Base-by-base conservation (phyloP, 108 stramenopile species). In the Schizochytrium sp. region DNA sequence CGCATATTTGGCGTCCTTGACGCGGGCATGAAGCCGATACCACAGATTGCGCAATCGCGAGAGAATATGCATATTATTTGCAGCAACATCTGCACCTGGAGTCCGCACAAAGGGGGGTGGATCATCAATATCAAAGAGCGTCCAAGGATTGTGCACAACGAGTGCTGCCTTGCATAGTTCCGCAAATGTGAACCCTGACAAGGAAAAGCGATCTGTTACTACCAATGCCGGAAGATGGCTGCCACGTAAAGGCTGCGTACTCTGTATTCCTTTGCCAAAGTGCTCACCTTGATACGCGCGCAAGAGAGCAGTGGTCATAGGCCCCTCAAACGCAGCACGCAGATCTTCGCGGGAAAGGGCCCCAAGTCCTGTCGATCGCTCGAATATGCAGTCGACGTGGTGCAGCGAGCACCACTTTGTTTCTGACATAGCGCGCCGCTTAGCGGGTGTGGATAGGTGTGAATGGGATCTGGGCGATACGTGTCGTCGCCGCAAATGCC, bases 181-280 rank as follows among this genome's bases (percentile, higher is more conserved):
- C n/a, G 76, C 76, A 83, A 83, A 83, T 19, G 12, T 83, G 76
- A 21, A 83, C 10, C 76, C 76, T 16, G 76, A 43, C 76, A 83
- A 4, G 6, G 76, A 25, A 23, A 45, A 83, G 16, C 76, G 45
- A 23, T 83, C 76, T 6, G 28, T 45, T 21, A 83, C 76, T 3
- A 83, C 51, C 19, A 83, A 23, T 12, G 63, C 63, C 25, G 63
- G 63, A 14, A 69, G 41, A 59, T 59, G 21, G n/a, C 3, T 19
- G 58, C n/a, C 21, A 59, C n/a, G 58, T 59, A 23, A 23, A 59
- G 21, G 21, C 19, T 19, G n/a, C 21, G 19, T 23, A 59, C 58
- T 19, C n/a, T 3, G 19, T n/a, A 59, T n/a, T 34, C 34, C 2
- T 34, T 34, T 34, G 34, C 34, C 34, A 2, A 2, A 2, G 34